Evolutionary conservation across 371 early-diverging fungal species (phyloP), one percentile per base, ranked within the genome.

Genomic region (Mucor ambiguus): DNA sequence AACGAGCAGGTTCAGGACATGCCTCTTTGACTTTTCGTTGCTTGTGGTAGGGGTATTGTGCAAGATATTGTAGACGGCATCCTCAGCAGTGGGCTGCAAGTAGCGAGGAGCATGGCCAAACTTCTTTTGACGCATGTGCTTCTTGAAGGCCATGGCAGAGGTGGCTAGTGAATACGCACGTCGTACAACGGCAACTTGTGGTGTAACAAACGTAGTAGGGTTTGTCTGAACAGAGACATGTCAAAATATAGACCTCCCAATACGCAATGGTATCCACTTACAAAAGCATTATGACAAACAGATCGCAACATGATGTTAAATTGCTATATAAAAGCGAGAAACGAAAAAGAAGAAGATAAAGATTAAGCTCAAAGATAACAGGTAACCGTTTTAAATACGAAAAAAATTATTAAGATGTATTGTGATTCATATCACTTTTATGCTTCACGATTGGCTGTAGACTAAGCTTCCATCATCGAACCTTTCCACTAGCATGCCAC

Each of bases 1-100:
- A 59, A 97, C 96, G 48, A 98, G 86, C 71, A 95, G 93, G 82
- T 94, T 96, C 62, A 98, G 86, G 61, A 96, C 86, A 76, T 96
- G 97, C 20, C 95, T 89, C 55, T 84, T 80, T 59, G 82, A 80
- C 26, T 77, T 82, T 24, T 83, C 78, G 7, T 70, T 66, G 32
- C 86, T 77, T 11, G 87, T 73, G 3, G 80, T 63, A 10, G 96
- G 95, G n/a, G 95, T 94, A 80, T 95, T 95, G 71, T 93, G 92
- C 41, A 93, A 74, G 82, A 98, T 95, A 81, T 95, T 96, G 71
- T 88, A 84, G 35, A 94, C 95, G 7, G 95, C 94, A 76, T 94
- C 91, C 75, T 93, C 92, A 14, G 91, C 91, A 4, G 92, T 85
- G 22, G 73, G 80, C 16, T 68, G 68, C 32, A 73, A 80, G 58